These are phyloP conservation scores for Naegleria fowleri DNA, from an alignment of 208 protist genomes.

Conservation along the genomic window DNA sequence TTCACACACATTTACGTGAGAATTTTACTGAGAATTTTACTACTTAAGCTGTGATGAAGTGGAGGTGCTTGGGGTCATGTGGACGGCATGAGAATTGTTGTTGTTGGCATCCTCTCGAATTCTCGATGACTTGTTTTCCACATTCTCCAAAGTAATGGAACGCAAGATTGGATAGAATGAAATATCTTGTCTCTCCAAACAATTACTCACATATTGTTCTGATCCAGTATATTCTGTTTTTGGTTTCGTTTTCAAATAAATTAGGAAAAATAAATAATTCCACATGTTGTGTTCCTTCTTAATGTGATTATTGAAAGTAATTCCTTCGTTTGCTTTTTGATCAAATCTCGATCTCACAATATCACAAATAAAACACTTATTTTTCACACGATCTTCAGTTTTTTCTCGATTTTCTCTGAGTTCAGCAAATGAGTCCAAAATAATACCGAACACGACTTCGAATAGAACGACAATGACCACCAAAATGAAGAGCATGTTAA, in stretches of 20 bases:
- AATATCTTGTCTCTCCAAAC: slow-evolving; percentile 33
- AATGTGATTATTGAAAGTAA: slow-evolving; percentile 51
- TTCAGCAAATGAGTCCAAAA: slow-evolving; percentile 83
- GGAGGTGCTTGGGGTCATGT: too few species aligned
- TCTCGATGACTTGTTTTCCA: neutral
- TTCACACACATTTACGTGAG: too few species aligned
- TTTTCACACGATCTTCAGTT: slow-evolving; percentile 66
- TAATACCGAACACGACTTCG: slow-evolving; percentile 88
- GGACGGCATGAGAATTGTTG: too few species aligned
- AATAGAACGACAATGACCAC: slow-evolving; percentile 81
- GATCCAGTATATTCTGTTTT: slow-evolving; percentile 57
- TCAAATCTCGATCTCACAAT: slow-evolving; percentile 71
- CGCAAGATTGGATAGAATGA: slow-evolving; percentile 62
- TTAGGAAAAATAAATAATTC: slow-evolving; percentile 46
- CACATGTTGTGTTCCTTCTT: slow-evolving; percentile 61
- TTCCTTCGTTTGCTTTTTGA: slow-evolving; percentile 35
- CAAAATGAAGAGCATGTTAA: slow-evolving; percentile 83
- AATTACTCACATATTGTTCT: slow-evolving; percentile 52
- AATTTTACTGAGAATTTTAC: too few species aligned
- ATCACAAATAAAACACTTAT: slow-evolving; percentile 83
- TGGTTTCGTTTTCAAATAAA: slow-evolving; percentile 47
- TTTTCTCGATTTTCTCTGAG: slow-evolving; percentile 71
- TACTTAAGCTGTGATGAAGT: too few species aligned
- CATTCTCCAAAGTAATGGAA: slow-evolving; percentile 35
- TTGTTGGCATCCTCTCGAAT: neutral